Percentiles rank a stretch among this genome's conserved stretches.
These are phyloP conservation scores for Termitomyces sp. DNA, from an alignment of 768 basidiomycete genomes.

Conservation along the genomic window DNA sequence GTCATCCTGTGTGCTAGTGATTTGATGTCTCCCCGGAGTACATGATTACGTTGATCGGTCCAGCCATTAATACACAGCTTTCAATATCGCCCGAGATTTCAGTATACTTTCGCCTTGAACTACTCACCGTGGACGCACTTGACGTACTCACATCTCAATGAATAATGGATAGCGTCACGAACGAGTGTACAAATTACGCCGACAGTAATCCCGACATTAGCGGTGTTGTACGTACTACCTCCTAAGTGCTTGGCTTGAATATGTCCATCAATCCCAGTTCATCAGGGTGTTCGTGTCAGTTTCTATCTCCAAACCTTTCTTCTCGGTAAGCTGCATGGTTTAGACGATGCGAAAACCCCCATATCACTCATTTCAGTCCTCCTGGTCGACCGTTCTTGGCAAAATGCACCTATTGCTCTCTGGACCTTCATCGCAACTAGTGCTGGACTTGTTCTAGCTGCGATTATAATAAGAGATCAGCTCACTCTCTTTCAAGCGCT, in stretches of 20 bases:
- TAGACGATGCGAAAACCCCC: neutral
- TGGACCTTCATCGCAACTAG: constrained; percentile 40
- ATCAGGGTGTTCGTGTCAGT: constrained; percentile 28
- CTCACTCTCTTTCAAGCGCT: constrained; percentile 34
- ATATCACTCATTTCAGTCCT: constrained; percentile 19
- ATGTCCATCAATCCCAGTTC: neutral
- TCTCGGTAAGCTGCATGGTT: constrained; percentile 14
- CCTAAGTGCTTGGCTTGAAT: neutral
- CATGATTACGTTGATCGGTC: no score
- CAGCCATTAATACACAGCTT: neutral
- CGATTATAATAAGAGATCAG: constrained; percentile 25
- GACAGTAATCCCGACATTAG: constrained; percentile 27
- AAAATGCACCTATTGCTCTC: constrained; percentile 30
- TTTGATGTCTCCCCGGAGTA: no score
- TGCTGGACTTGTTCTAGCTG: constrained; percentile 32
- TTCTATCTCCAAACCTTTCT: constrained; percentile 24
- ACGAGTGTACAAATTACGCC: constrained; percentile 12
- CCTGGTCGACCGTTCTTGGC: constrained; percentile 34
- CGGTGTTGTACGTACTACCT: constrained; percentile 19
- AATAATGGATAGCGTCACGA: constrained; percentile 5
- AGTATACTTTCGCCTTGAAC: neutral
- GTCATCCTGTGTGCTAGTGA: no score
- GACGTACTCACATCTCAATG: no score
- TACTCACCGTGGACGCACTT: no score
- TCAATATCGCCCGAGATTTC: neutral